phyloP scores from a whole-genome alignment of 2,329 filamentous ascomycete species.

The Teratosphaeria destructans region DNA sequence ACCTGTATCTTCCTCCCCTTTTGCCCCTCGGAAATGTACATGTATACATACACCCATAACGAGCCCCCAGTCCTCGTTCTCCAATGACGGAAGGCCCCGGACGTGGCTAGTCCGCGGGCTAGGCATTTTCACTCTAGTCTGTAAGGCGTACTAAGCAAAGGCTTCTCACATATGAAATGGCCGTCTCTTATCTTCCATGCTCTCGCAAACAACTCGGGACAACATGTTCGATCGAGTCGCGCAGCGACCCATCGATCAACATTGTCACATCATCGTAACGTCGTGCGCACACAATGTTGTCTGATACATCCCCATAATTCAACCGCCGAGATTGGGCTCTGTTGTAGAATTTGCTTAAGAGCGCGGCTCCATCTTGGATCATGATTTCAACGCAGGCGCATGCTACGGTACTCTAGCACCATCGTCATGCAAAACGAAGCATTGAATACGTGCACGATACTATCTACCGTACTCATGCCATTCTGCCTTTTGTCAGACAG shows the following conservation, averaged over 20 bases:
- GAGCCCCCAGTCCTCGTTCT: background rate
- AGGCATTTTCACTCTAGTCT: background rate
- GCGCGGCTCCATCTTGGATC: too few species aligned
- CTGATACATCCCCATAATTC: too few species aligned
- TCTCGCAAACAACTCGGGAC: background rate
- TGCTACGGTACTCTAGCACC: too few species aligned
- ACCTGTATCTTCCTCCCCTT: background rate
- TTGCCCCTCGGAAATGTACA: background rate
- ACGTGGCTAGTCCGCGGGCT: background rate
- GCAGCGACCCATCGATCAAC: background rate
- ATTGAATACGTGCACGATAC: too few species aligned
- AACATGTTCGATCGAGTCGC: background rate
- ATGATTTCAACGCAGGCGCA: too few species aligned
- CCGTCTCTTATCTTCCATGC: background rate
- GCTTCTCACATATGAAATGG: background rate
- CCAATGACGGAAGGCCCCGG: background rate
- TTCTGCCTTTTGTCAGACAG: too few species aligned
- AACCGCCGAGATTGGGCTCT: too few species aligned
- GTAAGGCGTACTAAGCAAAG: too few species aligned
- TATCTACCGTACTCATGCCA: too few species aligned
- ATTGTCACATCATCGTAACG: background rate
- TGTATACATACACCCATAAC: background rate
- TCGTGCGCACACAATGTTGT: too few species aligned
- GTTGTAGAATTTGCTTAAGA: too few species aligned
- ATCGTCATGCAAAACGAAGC: too few species aligned